Percentiles rank a stretch among this genome's conserved stretches.
Evolutionary conservation across 495 filamentous ascomycete species (phyloP).

Genomic region (Cudoniella acicularis): DNA sequence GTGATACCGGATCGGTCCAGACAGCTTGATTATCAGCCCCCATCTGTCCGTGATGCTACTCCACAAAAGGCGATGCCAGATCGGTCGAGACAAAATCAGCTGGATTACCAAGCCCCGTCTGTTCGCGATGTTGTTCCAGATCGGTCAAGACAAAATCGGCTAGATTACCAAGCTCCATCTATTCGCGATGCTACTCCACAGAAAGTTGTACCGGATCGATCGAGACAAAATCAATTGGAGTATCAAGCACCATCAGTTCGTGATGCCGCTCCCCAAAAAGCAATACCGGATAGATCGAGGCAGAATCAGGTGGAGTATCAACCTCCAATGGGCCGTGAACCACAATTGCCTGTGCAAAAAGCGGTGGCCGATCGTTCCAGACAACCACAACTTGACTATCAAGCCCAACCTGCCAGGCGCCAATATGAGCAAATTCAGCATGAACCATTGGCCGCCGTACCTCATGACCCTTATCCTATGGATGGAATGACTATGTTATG

Average conservation of each 20-base stretch:
- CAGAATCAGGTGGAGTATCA: constrained; percentile 22
- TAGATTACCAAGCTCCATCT: constrained; percentile 16
- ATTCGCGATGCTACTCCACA: constrained; percentile 38
- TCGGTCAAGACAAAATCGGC: constrained; percentile 20
- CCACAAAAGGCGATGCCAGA: constrained; percentile 43
- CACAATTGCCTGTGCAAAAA: constrained; percentile 41
- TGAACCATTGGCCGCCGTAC: constrained; percentile 56
- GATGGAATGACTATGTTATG: constrained; percentile 99
- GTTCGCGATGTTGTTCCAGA: constrained; percentile 18
- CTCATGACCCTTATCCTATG: constrained; percentile 90
- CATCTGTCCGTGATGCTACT: constrained; percentile 1
- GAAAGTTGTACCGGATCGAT: constrained; percentile 34
- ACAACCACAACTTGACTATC: constrained; percentile 10
- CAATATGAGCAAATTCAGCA: constrained; percentile 27
- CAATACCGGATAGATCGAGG: constrained; percentile 17
- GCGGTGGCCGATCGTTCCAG: background rate
- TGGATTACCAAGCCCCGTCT: constrained; percentile 15
- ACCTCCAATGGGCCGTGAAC: background rate
- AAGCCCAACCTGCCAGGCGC: constrained; percentile 13
- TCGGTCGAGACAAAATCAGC: constrained; percentile 20
- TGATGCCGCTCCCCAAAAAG: constrained; percentile 41
- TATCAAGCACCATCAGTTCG: constrained; percentile 9
- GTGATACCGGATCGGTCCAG: constrained; percentile 18
- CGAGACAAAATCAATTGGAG: constrained; percentile 21
- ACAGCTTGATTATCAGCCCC: constrained; percentile 19